Evolutionary conservation across 202 grass and related monocot species (phyloP).

Genomic region (Bolboschoenoplectus hybrid): DNA sequence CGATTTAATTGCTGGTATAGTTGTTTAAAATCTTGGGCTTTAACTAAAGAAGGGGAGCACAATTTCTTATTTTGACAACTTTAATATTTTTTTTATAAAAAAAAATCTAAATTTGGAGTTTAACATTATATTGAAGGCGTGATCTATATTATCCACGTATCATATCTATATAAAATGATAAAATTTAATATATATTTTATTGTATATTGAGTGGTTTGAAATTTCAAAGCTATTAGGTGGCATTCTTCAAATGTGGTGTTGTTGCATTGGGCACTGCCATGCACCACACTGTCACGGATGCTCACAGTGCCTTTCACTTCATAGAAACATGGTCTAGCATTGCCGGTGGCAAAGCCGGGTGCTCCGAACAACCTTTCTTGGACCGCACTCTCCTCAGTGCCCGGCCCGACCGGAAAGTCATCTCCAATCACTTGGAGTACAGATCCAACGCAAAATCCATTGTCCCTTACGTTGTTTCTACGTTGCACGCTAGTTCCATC

Average conservation of each 20-base stretch:
- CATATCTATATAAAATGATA: no score
- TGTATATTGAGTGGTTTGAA: no score
- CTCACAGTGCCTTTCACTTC: slow-evolving; percentile 48
- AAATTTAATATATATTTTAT: no score
- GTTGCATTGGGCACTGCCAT: slow-evolving; percentile 53
- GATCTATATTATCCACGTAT: no score
- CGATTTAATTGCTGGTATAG: no score
- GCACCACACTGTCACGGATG: slow-evolving; percentile 55
- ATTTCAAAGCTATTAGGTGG: slow-evolving; percentile 28
- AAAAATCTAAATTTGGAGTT: no score
- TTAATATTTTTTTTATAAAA: no score
- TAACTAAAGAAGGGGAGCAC: no score
- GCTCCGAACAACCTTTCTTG: slow-evolving; percentile 35
- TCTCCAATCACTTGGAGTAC: slow-evolving; percentile 59
- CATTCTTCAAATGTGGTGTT: slow-evolving; percentile 53
- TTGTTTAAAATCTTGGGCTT: no score
- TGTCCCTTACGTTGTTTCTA: background rate
- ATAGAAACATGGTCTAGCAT: slow-evolving; percentile 56
- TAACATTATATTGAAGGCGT: no score
- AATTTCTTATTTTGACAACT: no score
- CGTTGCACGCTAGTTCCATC: slow-evolving; percentile 43
- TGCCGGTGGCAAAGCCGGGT: background rate
- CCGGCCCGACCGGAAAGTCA: background rate
- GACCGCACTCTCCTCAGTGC: slow-evolving; percentile 42
- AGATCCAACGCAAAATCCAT: slow-evolving; percentile 28